These are phyloP conservation scores for Fusarium nygamai DNA, from an alignment of 2,329 filamentous ascomycete species.

Conservation along the genomic window DNA sequence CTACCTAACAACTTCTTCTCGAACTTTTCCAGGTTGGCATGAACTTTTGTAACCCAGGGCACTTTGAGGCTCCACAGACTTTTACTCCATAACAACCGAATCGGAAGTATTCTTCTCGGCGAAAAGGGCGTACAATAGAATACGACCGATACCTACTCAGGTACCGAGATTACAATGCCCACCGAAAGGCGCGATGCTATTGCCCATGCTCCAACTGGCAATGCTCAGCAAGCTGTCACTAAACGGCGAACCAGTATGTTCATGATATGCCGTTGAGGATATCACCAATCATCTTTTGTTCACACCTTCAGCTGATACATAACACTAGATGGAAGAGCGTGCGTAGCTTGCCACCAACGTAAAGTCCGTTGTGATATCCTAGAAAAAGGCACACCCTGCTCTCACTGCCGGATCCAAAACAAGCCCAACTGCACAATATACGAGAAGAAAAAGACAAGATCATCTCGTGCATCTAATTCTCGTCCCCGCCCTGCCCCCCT, in stretches of 20 bases:
- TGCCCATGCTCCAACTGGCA: neutral
- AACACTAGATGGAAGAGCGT: slow-evolving; percentile 52
- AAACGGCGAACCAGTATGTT: slow-evolving; percentile 29
- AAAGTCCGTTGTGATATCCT: slow-evolving; percentile 63
- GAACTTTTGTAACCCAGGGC: neutral
- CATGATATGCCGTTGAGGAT: neutral
- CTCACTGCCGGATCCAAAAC: slow-evolving; percentile 56
- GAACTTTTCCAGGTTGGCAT: neutral
- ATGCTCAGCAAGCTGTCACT: neutral
- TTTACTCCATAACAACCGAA: neutral
- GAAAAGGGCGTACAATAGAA: neutral
- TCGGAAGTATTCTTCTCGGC: slow-evolving; percentile 12
- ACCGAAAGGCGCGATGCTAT: neutral
- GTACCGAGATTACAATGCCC: slow-evolving; percentile 11
- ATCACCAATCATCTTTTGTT: neutral
- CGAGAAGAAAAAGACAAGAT: slow-evolving; percentile 57
- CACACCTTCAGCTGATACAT: neutral
- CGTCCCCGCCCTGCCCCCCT: slow-evolving; percentile 50
- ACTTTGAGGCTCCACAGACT: neutral
- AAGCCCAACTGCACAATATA: slow-evolving; percentile 57
- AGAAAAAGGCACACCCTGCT: slow-evolving; percentile 57
- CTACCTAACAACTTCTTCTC: neutral
- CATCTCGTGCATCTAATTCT: slow-evolving; percentile 46
- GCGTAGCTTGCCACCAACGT: slow-evolving; percentile 59
- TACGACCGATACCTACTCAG: neutral